Evolutionary conservation across 805 yeast species (phyloP).

Genomic region (Komagataella phaffii): DNA sequence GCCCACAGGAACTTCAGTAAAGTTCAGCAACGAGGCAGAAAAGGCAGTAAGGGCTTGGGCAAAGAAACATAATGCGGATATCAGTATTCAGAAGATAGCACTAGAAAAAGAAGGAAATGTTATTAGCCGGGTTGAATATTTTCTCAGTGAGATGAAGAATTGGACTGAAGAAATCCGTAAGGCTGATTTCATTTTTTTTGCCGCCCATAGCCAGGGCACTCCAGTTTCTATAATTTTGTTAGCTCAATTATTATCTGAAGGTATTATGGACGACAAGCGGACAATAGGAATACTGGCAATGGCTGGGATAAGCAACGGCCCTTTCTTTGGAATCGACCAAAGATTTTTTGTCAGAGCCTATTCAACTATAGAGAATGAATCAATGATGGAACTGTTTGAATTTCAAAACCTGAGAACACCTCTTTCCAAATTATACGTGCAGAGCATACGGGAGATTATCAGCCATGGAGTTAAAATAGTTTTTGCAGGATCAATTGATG

Average conservation of each 20-base stretch:
- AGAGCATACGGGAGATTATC: conserved; percentile 51
- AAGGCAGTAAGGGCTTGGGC: conserved; percentile 61
- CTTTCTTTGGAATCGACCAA: conserved; percentile 83
- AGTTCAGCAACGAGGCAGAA: conserved; percentile 87
- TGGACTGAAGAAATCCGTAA: conserved; percentile 32
- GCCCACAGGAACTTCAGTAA: conserved; percentile 91
- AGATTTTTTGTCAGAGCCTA: conserved; percentile 76
- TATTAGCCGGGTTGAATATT: conserved; percentile 71
- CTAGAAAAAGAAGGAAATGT: conserved; percentile 90
- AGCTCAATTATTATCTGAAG: conserved; percentile 60
- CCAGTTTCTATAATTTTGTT: conserved; percentile 74
- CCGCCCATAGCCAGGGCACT: conserved; percentile 88
- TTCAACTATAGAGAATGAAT: conserved; percentile 80
- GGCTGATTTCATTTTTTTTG: conserved; percentile 77
- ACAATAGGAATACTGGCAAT: conserved; percentile 68
- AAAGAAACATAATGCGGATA: conserved; percentile 22
- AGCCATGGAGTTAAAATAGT: conserved; percentile 63
- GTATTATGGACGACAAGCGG: conserved; percentile 25
- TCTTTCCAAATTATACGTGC: conserved; percentile 60
- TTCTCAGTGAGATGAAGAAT: conserved; percentile 55
- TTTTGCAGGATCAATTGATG: conserved; percentile 82
- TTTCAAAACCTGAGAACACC: conserved; percentile 65
- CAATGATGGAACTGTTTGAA: conserved; percentile 76
- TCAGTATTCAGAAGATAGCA: conserved; percentile 79
- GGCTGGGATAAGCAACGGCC: conserved; percentile 96